Evolutionary conservation across 1,284 basidiomycete species (phyloP), one percentile per base, ranked within the genome.

Genomic region (Malassezia pachydermatis): DNA sequence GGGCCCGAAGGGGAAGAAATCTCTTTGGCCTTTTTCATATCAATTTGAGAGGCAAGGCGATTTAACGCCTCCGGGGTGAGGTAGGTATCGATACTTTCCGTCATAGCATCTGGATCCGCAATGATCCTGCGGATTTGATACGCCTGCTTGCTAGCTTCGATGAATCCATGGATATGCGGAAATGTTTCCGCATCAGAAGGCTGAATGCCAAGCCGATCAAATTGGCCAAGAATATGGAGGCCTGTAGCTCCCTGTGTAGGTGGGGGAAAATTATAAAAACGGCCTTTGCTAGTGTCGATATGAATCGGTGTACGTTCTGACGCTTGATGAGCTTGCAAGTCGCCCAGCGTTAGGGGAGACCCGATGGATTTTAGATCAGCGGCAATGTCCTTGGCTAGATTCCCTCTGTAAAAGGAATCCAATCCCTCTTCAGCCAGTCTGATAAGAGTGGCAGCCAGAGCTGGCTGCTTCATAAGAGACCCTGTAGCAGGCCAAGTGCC

Each of bases 141-240:
- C 22, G 36, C 36, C 19, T 24, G 22, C 13, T 38, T 38, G 36
- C 36, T 38, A 24, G 36, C 36, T 22, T 38, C 36, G 22, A 38
- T 38, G 22, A 38, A 24, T 4, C n/a, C 36, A 10, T 38, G 36
- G 10, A 38, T 2, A 24, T 38, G 36, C 36, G 22, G 22, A 13
- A 22, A 38, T 7, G 36, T 24, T 4, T 38, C 36, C 5, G 22
- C 36, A 4, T 24, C 25, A n/a, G n/a, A n/a, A n/a, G n/a, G n/a
- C 19, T 38, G 19, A 5, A 38, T 24, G 8, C 13, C 22, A 8
- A 38, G 11, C 6, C 36, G 36, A 38, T 38, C 36, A 24, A 38
- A 38, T 16, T 24, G 14, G 2, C 36, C 36, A 4, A 38, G 22
- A 10, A 38, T 38, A 20, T 24, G 22, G 8, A 38, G 22, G 22